phyloP scores from a whole-genome alignment of 495 filamentous ascomycete genomes.

The Glutinoglossum americanum region DNA sequence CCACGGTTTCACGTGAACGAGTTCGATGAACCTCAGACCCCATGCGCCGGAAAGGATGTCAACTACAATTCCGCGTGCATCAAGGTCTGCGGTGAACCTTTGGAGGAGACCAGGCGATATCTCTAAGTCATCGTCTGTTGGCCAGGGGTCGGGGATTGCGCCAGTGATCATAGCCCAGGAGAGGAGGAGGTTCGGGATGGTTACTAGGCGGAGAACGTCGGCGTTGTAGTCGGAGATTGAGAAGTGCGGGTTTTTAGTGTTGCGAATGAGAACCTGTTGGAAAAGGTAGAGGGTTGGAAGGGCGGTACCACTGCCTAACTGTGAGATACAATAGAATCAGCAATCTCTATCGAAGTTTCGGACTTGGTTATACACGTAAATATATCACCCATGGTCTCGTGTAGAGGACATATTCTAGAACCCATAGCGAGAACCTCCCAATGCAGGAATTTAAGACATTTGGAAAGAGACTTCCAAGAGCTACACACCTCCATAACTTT shows the following conservation, averaged over 20 bases:
- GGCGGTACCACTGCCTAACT: slow-evolving; percentile 85
- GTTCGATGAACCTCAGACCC: slow-evolving; percentile 42
- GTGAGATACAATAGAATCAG: not conserved
- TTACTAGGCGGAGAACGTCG: slow-evolving; percentile 65
- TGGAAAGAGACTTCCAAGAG: not conserved
- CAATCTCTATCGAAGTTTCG: not conserved
- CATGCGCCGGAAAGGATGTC: slow-evolving; percentile 70
- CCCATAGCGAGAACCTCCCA: not conserved
- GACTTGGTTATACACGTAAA: not conserved
- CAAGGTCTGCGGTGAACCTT: slow-evolving; percentile 38
- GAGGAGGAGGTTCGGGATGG: slow-evolving; percentile 69
- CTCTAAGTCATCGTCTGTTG: slow-evolving; percentile 44
- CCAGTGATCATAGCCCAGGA: slow-evolving; percentile 38
- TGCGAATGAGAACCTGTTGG: slow-evolving; percentile 32
- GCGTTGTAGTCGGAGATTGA: slow-evolving; percentile 80
- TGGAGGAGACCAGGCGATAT: slow-evolving; percentile 39
- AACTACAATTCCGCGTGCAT: slow-evolving; percentile 32
- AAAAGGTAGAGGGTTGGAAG: slow-evolving; percentile 64
- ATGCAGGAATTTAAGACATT: not conserved
- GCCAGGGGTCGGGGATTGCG: not conserved
- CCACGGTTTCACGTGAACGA: slow-evolving; percentile 21
- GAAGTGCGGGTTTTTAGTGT: slow-evolving; percentile 22
- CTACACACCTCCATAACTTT: slow-evolving; percentile 51
- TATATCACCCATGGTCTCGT: too few relatives aligned
- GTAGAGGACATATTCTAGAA: too few relatives aligned